Percentiles rank a stretch among this genome's conserved stretches.
phyloP scores from a whole-genome alignment of 2,329 filamentous ascomycete species.

The Aspergillus sp. region DNA sequence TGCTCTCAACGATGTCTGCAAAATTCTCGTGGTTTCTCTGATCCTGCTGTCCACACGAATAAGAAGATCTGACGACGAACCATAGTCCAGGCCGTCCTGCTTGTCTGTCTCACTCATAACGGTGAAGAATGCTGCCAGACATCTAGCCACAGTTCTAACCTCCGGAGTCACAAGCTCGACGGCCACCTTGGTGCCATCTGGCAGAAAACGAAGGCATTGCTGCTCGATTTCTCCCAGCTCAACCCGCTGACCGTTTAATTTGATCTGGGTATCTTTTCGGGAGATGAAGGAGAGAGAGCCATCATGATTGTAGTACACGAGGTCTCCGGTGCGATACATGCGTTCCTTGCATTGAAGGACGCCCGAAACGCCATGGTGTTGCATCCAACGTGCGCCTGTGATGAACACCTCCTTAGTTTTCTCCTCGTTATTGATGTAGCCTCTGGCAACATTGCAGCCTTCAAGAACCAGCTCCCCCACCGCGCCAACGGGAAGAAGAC shows the following conservation, averaged over 20 bases:
- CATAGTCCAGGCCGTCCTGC: not conserved
- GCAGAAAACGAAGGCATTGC: slow-evolving; percentile 38
- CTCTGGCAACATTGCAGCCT: slow-evolving; percentile 45
- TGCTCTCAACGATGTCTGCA: slow-evolving; percentile 23
- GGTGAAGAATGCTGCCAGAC: slow-evolving; percentile 36
- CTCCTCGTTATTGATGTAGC: slow-evolving; percentile 40
- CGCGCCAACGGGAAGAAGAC: slow-evolving; percentile 43
- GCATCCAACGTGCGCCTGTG: slow-evolving; percentile 31
- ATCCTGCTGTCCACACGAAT: slow-evolving; percentile 25
- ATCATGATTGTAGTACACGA: slow-evolving; percentile 36
- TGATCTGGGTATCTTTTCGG: slow-evolving; percentile 35
- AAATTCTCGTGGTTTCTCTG: slow-evolving; percentile 22
- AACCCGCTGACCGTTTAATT: slow-evolving; percentile 46
- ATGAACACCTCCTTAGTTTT: slow-evolving; percentile 38
- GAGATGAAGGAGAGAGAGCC: slow-evolving; percentile 34
- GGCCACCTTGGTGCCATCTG: slow-evolving; percentile 38
- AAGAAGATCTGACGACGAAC: slow-evolving; percentile 13
- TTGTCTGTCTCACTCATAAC: slow-evolving; percentile 10
- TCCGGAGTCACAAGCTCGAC: slow-evolving; percentile 43
- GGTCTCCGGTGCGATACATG: slow-evolving; percentile 40
- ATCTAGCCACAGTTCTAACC: slow-evolving; percentile 29
- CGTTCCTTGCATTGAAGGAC: slow-evolving; percentile 27
- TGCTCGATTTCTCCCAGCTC: slow-evolving; percentile 49
- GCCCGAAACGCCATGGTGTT: slow-evolving; percentile 15
- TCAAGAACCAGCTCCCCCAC: slow-evolving; percentile 50